phyloP scores from a whole-genome alignment of 257 asterid species.

The Plantago ovata region DNA sequence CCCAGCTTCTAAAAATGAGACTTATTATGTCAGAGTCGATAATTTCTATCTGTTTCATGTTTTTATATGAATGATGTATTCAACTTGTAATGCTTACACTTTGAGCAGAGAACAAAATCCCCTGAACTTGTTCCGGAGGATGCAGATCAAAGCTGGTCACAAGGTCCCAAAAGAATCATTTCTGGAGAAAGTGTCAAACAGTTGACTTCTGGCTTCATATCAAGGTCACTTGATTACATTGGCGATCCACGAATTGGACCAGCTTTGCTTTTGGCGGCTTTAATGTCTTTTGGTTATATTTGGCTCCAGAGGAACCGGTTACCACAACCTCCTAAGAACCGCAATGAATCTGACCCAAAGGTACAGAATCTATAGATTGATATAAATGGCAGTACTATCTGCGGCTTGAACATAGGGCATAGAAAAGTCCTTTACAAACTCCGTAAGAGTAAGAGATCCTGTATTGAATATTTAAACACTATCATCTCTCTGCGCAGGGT shows the following conservation, averaged over 20 bases:
- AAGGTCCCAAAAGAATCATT: conserved; percentile 41
- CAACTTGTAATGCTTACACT: conserved; percentile 15
- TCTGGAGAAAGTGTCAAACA: conserved; percentile 45
- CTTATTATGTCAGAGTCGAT: neutral
- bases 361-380: conserved; percentile 20
- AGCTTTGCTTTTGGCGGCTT: conserved; percentile 64
- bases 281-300: conserved; percentile 61
- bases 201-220: conserved; percentile 29
- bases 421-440: too few species aligned
- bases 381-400: neutral
- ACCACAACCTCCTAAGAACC: conserved; percentile 27
- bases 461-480: neutral
- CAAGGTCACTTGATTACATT: conserved; percentile 37
- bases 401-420: too few species aligned
- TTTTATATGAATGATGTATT: neutral
- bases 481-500: conserved; percentile 39
- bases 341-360: conserved; percentile 37
- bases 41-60: neutral
- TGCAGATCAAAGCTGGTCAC: conserved; percentile 55
- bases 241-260: conserved; percentile 94
- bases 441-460: too few species aligned
- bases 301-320: conserved; percentile 65
- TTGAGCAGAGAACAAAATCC: conserved; percentile 68
- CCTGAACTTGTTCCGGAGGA: conserved; percentile 91
- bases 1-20: neutral